Base-by-base conservation (phyloP, 495 filamentous ascomycete genomes). In the Lichenothelia convexa region DNA sequence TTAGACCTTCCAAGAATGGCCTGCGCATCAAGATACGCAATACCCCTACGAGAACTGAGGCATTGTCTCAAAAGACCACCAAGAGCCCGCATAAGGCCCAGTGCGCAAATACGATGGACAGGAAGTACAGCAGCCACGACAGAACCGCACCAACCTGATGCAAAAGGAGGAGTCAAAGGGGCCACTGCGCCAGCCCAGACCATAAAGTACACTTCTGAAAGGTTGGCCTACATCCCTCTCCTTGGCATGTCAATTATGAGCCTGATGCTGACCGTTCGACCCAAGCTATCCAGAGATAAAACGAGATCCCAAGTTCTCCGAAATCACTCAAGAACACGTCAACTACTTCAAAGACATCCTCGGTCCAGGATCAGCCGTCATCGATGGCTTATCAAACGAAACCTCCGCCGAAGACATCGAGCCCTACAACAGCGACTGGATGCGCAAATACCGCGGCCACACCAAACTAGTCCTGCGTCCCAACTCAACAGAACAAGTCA, bases 361-460 rank as follows among this genome's bases (percentile, higher is more conserved):
- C 24, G 80, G 82, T 34, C 65, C 64, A 16, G 68, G 72, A 27
- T 78, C 77, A 6, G 82, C 84, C n/a, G 64, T 93, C 30, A 70
- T 93, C 36, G 79, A 94, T 46, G 81, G 81, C 31, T 66, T 89
- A 26, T 78, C 77, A 4, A 57, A 65, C 46, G 73, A 80, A 50
- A n/a, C n/a, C n/a, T 71, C 73, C 15, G 56, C 64, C 0, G 56
- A 58, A 19, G 89, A 97, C 49, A 64, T 95, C 38, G 83, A 87
- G 49, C 71, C 84, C 12, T 95, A 82, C 69, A 97, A 97, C 61
- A 72, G 70, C 45, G 89, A 97, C 61, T 97, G 89, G 89, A 95
- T 95, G 91, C 73, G 80, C 54, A 97, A 97, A 57, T 97, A 94
- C 62, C 75, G 83, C 24, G 89, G 89, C 24, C 86, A 93, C 52